Evolutionary conservation across 2,329 filamentous ascomycete species (phyloP).

Genomic region (Fusarium transvaalense): DNA sequence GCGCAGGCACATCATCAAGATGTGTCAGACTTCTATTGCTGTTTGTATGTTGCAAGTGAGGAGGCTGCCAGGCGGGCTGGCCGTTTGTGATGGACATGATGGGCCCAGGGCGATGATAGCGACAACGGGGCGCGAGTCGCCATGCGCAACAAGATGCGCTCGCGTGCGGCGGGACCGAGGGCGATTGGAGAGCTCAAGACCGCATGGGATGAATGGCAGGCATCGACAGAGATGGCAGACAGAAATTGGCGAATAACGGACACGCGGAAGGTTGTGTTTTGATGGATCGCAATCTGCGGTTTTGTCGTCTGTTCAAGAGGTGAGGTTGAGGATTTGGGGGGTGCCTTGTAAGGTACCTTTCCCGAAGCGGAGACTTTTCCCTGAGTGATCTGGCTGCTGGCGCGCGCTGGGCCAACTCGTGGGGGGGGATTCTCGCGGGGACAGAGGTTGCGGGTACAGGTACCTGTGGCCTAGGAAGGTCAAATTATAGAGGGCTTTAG

Average conservation of each 20-base stretch:
- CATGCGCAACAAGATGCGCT: slow-evolving; percentile 67
- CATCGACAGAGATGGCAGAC: slow-evolving; percentile 65
- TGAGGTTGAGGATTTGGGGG: slow-evolving; percentile 68
- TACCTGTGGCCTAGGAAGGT: slow-evolving; percentile 39
- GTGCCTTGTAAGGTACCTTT: slow-evolving; percentile 53
- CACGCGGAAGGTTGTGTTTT: slow-evolving; percentile 60
- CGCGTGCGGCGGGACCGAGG: slow-evolving; percentile 64
- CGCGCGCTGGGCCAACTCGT: slow-evolving; percentile 37
- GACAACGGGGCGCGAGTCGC: slow-evolving; percentile 64
- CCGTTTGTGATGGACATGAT: slow-evolving; percentile 77
- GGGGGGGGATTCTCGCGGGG: slow-evolving; percentile 35
- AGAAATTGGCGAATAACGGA: slow-evolving; percentile 54
- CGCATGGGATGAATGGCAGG: slow-evolving; percentile 63
- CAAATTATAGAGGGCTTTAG: slow-evolving; percentile 20
- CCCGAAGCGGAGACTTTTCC: slow-evolving; percentile 57
- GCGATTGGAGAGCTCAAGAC: slow-evolving; percentile 62
- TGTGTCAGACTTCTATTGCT: slow-evolving; percentile 66
- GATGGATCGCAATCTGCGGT: slow-evolving; percentile 65
- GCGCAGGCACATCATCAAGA: slow-evolving; percentile 70
- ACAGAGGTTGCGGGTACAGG: slow-evolving; percentile 38
- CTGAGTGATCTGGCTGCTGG: slow-evolving; percentile 44
- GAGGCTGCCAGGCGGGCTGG: slow-evolving; percentile 74
- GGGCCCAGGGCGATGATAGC: slow-evolving; percentile 63
- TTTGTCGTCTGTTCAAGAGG: slow-evolving; percentile 66
- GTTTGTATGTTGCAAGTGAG: slow-evolving; percentile 63